These are phyloP conservation scores for Botrytis tulipae DNA, from an alignment of 2,329 filamentous ascomycete species.

Conservation along the genomic window DNA sequence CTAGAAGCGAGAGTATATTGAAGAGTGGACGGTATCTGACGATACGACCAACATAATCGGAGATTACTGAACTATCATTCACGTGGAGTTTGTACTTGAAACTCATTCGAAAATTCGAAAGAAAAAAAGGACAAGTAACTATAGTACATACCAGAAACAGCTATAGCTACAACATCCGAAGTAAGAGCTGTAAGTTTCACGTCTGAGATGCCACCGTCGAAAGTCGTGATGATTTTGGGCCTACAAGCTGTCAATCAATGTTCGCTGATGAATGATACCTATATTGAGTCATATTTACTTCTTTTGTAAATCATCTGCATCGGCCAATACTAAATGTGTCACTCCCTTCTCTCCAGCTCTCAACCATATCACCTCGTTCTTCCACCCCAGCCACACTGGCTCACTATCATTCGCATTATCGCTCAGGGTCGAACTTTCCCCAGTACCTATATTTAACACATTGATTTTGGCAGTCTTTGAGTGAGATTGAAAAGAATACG, in stretches of 20 bases:
- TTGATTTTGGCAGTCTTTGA: conserved; percentile 66
- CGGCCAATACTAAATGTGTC: conserved; percentile 34
- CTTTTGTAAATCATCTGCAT: conserved; percentile 32
- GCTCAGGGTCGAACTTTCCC: conserved; percentile 63
- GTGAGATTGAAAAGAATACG: conserved; percentile 79
- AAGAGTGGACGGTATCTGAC: too few relatives aligned
- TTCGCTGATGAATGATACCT: background rate
- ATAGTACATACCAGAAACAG: conserved; percentile 44
- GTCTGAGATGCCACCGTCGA: conserved; percentile 56
- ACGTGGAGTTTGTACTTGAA: background rate
- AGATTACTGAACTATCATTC: background rate
- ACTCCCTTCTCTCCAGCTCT: conserved; percentile 54
- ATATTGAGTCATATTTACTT: conserved; percentile 29
- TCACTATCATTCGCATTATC: conserved; percentile 65
- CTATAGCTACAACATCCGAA: conserved; percentile 52
- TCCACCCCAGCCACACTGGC: conserved; percentile 64
- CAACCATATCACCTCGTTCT: conserved; percentile 36
- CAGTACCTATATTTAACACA: conserved; percentile 66
- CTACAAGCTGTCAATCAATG: conserved; percentile 33
- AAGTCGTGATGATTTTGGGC: conserved; percentile 47
- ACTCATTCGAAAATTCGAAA: background rate
- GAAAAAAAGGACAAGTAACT: background rate
- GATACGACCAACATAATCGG: background rate
- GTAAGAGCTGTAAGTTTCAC: conserved; percentile 56
- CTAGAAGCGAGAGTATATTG: background rate